Percentiles rank a stretch among this genome's conserved stretches.
These are phyloP conservation scores for Exophiala aquamarina DNA, from an alignment of 2,329 filamentous ascomycete genomes.

Conservation along the genomic window DNA sequence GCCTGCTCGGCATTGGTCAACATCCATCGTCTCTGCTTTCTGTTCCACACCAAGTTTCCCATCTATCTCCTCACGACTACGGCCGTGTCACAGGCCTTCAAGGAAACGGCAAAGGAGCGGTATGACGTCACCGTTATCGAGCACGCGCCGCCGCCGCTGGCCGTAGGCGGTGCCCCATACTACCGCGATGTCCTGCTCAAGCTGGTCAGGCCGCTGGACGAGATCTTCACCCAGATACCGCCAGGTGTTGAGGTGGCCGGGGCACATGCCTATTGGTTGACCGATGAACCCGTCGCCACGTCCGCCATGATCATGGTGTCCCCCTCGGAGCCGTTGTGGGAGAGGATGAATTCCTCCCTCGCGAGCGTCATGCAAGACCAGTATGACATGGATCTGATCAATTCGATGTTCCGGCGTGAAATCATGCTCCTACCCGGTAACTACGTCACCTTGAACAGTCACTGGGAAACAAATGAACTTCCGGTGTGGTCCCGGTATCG, in stretches of 20 bases:
- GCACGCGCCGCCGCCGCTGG: too few species aligned
- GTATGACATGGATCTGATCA: slow-evolving; percentile 14
- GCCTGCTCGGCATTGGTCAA: too few species aligned
- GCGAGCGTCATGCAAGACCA: slow-evolving; percentile 1
- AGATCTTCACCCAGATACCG: background rate
- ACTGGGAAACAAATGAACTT: slow-evolving; percentile 5
- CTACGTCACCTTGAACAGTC: slow-evolving; percentile 6
- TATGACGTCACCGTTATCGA: too few species aligned
- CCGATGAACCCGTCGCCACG: background rate
- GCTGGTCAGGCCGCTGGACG: slow-evolving; percentile 1
- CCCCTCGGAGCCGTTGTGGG: slow-evolving; percentile 4
- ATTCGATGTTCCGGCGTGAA: slow-evolving; percentile 3
- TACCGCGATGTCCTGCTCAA: too few species aligned
- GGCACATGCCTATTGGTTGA: slow-evolving; percentile 8
- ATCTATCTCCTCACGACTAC: too few species aligned
- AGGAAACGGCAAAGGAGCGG: too few species aligned
- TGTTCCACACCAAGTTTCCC: too few species aligned
- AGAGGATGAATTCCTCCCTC: slow-evolving; percentile 3
- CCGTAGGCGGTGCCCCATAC: too few species aligned
- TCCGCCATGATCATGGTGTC: slow-evolving; percentile 5
- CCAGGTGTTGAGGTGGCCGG: slow-evolving; percentile 1
- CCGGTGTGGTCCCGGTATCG: slow-evolving; percentile 4
- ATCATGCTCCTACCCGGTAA: background rate
- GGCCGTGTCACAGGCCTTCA: too few species aligned
- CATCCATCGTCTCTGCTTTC: too few species aligned